Percentiles rank a stretch among this genome's conserved stretches.
Evolutionary conservation across 2,329 filamentous ascomycete genomes (phyloP).

Genomic region (Penicillium brevicompactum): DNA sequence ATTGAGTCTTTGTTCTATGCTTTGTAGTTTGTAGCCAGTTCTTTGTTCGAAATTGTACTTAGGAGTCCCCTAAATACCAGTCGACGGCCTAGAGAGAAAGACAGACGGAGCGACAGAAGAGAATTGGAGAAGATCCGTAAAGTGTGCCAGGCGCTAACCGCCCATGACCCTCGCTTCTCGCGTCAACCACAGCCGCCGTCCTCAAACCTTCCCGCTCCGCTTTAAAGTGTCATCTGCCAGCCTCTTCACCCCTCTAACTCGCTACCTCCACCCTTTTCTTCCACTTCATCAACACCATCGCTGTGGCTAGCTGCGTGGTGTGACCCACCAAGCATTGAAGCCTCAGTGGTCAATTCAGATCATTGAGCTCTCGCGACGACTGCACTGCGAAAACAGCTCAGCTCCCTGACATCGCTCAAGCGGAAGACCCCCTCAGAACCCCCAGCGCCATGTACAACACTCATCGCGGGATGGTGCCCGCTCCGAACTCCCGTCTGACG

Average conservation of each 20-base stretch:
- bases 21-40: neutral
- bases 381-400: neutral
- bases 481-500: conserved; percentile 73
- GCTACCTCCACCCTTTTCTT: conserved; percentile 8
- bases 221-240: conserved; percentile 21
- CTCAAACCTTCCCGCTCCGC: conserved; percentile 25
- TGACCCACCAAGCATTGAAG: conserved; percentile 27
- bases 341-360: conserved; percentile 18
- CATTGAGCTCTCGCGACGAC: conserved; percentile 8
- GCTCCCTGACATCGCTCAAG: neutral
- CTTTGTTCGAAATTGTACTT: too few relatives aligned
- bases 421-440: neutral
- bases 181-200: conserved; percentile 36
- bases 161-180: conserved; percentile 34
- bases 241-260: conserved; percentile 20
- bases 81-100: neutral
- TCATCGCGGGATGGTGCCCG: conserved; percentile 78
- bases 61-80: too few relatives aligned
- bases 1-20: neutral
- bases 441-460: conserved; percentile 72
- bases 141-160: conserved; percentile 7
- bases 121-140: neutral
- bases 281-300: conserved; percentile 9
- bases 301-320: conserved; percentile 28
- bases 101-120: too few relatives aligned